Conservation (phyloP, 768 basidiomycete species). For the Pulveroboletus sp. region DNA sequence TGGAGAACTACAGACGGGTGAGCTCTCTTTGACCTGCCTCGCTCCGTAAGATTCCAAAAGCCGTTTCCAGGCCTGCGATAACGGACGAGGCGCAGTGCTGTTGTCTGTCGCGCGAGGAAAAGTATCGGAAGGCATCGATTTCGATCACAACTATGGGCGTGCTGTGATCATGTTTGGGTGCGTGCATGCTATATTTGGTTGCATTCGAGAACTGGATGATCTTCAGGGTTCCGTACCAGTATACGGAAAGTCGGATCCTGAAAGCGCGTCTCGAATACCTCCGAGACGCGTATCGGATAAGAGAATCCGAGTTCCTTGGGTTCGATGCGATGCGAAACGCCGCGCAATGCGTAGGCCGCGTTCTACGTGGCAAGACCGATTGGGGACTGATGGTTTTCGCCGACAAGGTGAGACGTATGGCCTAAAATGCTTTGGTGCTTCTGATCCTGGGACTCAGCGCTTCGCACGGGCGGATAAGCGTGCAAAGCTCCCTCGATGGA, state of each 20-base stretch:
- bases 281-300: constrained; percentile 96
- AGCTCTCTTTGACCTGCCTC: constrained; percentile 6
- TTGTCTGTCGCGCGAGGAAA: constrained; percentile 98
- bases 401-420: constrained; percentile 69
- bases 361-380: constrained; percentile 96
- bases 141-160: constrained; percentile 98
- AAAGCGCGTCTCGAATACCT: constrained; percentile 97
- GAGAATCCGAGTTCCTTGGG: constrained; percentile 97
- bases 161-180: constrained; percentile 99
- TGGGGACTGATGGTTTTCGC: constrained; percentile 99
- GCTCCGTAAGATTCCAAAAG: not conserved
- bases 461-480: constrained; percentile 92
- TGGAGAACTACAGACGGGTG: constrained; percentile 95
- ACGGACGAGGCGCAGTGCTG: constrained; percentile 94
- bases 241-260: constrained; percentile 95
- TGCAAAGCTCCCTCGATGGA: constrained; percentile 96
- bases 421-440: not conserved
- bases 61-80: constrained; percentile 82
- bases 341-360: constrained; percentile 97
- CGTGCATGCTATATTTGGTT: constrained; percentile 13
- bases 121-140: constrained; percentile 99
- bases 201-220: constrained; percentile 1
- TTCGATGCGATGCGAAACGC: constrained; percentile 99
- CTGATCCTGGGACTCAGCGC: constrained; percentile 46
- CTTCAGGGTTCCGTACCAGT: constrained; percentile 87